A percentile compares a stretch with the other conserved stretches of the same genome.
Conservation (phyloP, 2,329 filamentous ascomycete species). For the Xylariaceae sp. region DNA sequence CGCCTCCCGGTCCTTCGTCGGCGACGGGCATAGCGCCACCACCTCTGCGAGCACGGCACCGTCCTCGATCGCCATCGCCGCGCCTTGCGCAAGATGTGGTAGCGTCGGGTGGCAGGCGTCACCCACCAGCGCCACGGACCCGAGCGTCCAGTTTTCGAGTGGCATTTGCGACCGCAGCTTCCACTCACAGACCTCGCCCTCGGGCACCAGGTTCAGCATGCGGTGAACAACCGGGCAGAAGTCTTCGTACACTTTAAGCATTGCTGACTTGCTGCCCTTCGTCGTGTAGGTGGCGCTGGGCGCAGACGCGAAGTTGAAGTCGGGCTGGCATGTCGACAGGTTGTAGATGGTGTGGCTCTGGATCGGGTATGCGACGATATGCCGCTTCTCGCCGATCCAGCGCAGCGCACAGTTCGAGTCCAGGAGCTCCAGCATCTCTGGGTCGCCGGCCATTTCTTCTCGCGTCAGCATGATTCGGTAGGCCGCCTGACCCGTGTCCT, state of each 20-base stretch:
- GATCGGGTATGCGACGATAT: slow-evolving; percentile 77
- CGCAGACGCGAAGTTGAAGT: slow-evolving; percentile 54
- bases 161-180: slow-evolving; percentile 54
- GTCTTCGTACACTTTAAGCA: slow-evolving; percentile 57
- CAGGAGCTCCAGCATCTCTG: slow-evolving; percentile 63
- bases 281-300: slow-evolving; percentile 60
- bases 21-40: slow-evolving; percentile 28
- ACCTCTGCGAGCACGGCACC: slow-evolving; percentile 55
- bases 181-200: slow-evolving; percentile 63
- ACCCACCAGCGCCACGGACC: slow-evolving; percentile 53
- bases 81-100: slow-evolving; percentile 63
- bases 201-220: slow-evolving; percentile 56
- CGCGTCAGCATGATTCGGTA: slow-evolving; percentile 75
- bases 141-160: slow-evolving; percentile 55
- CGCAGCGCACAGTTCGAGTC: slow-evolving; percentile 64
- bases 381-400: slow-evolving; percentile 71
- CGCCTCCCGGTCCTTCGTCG: slow-evolving; percentile 24
- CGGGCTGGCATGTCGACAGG: slow-evolving; percentile 58
- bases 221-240: slow-evolving; percentile 57
- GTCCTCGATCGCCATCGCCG: slow-evolving; percentile 66
- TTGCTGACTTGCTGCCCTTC: slow-evolving; percentile 54
- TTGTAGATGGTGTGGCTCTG: slow-evolving; percentile 63
- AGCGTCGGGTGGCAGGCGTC: slow-evolving; percentile 66
- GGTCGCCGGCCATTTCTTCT: slow-evolving; percentile 61
- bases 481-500: slow-evolving; percentile 70